Base-by-base conservation (phyloP, 2,329 filamentous ascomycete species). In the Remersonia thermophila region DNA sequence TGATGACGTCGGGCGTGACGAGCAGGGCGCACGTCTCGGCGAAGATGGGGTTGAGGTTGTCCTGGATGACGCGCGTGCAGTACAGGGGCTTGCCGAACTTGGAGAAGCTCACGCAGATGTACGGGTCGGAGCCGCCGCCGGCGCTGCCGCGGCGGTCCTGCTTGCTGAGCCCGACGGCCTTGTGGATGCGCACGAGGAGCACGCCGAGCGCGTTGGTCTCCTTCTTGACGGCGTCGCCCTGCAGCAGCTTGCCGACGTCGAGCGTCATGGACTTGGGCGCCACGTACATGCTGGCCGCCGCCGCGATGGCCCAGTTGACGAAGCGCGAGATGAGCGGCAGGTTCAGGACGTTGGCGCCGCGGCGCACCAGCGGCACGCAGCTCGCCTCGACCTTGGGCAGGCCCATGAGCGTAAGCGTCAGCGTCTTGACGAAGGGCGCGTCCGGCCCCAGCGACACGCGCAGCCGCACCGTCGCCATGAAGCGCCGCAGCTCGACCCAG, bases 31-130 rank as follows among this genome's bases (percentile, higher is more conserved):
- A 78, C 2, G 76, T 83, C 59, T 96, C 91, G 51, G 91, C 83
- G 66, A 93, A 96, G 4, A 94, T 69, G 0, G 91, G 91, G 51
- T 96, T 93, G 37, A 94, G 69, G 47, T 95, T 82, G 52, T 96
- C 89, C 35, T 89, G 85, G 45, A 96, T 95, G 35, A 96, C 87
- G 32, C 91, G 78, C 2, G 91, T 96, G 58, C 87, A 95, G 59
- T 94, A 96, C 73, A 94, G 93, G 2, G 89, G 89, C 61, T 98
- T 98, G 38, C 83, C 83, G 49, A 95, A 96, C 57, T 96, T 95
- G 51, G 84, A 93, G 65, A 93, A 96, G 28, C 83, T 80, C 26
- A 96, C 70, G 23, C 89, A 95, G 54, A 96, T 93, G 57, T 96
- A 96, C 0, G 89, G 86, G 49, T 98, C 91, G 34, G 83, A 93